Base-by-base conservation (phyloP, 192 early-diverging fungal genomes). In the Backusella tarrabulga region DNA sequence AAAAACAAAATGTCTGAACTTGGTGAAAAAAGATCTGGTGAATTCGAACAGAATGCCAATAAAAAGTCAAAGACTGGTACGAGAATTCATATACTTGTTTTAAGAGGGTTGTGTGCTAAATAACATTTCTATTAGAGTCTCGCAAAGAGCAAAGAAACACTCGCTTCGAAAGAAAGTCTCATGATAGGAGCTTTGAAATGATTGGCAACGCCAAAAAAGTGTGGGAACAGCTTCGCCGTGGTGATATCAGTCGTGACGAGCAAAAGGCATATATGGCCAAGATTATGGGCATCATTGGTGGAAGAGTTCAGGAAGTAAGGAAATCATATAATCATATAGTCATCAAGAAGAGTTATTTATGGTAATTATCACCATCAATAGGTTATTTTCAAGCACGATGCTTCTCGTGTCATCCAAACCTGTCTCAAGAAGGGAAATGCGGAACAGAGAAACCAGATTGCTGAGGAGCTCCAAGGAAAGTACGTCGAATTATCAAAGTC, bases 301-400 rank as follows among this genome's bases (percentile, higher is more conserved):
- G 97, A 74, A 90, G 91, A 76, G 91, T 95, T 67, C 88, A 91
- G 74, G 95, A 97, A 35, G 83, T 80, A 73, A 75, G 83, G 76
- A 23, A 26, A 68, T 38, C 1, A 72, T 41, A 35, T 44, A 21
- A 19, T 63, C 14, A 19, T n/a, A 38, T 23, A 21, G 15, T 3
- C 15, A 6, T 34, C 36, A 38, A 34, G 12, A 5, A 44, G 7
- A 26, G 21, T 7, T 54, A 50, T n/a, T 6, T 63, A 29, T 32
- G 14, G 6, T 11, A 19, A 54, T 23, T 68, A 9, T 32, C 32
- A 32, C 3, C 32, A 32, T 32, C 2, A 32, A 17, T 79, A 84
- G 83, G 82, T 98, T 44, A 93, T 94, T 79, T 95, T 97, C 84
- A 96, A 97, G 86, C 96, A 97, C 90, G 97, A 99, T 80, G 94